A percentile compares a stretch with the other conserved stretches of the same genome.
phyloP scores from a whole-genome alignment of 176 grass and related monocot species.

The Elymus sibiricus region DNA sequence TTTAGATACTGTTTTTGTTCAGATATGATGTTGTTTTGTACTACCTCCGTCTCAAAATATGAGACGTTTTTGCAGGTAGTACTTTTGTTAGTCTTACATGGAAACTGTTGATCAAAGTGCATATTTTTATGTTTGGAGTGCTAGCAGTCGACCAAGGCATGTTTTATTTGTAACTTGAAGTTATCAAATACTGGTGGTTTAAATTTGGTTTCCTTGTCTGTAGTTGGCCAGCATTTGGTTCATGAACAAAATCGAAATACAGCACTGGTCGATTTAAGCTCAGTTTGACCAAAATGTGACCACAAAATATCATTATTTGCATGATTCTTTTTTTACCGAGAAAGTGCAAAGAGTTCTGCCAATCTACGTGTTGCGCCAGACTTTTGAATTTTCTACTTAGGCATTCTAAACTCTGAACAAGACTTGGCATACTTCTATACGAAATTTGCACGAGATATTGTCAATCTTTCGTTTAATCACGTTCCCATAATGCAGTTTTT shows the following conservation, averaged over 20 bases:
- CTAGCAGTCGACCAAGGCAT: slow-evolving; percentile 27
- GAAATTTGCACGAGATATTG: slow-evolving; percentile 13
- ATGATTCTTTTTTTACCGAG: neutral
- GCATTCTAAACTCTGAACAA: neutral
- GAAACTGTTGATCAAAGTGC: neutral
- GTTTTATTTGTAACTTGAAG: neutral
- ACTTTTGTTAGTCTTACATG: neutral
- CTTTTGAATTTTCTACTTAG: neutral
- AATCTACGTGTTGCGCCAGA: neutral
- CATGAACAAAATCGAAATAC: neutral
- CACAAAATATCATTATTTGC: neutral
- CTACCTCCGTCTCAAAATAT: neutral
- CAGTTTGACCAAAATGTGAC: neutral
- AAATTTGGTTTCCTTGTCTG: neutral
- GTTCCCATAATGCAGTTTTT: slow-evolving; percentile 64
- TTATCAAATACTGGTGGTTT: neutral
- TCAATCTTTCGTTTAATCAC: neutral
- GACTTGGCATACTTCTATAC: neutral
- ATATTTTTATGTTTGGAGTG: slow-evolving; percentile 2
- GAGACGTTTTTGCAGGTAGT: too few relatives aligned
- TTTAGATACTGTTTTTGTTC: neutral
- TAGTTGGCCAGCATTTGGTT: neutral
- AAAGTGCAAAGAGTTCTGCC: neutral
- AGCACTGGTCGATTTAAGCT: neutral
- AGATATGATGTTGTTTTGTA: neutral